Percentiles rank a stretch among this genome's conserved stretches.
phyloP scores from a whole-genome alignment of 768 basidiomycete species.

The Candolleomyces aberdarensis region DNA sequence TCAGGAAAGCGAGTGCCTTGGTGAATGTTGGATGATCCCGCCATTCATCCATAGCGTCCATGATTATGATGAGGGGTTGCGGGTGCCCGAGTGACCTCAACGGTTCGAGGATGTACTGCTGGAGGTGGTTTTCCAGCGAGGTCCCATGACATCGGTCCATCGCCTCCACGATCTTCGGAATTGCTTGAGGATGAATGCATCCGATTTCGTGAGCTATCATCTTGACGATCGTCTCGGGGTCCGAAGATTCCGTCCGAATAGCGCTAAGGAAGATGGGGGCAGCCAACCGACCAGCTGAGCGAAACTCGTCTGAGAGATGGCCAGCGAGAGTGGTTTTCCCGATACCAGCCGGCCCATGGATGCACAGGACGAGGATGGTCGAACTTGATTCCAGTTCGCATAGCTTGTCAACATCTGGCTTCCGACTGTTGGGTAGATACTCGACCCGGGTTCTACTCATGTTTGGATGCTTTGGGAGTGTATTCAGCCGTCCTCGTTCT shows the following conservation, averaged over 20 bases:
- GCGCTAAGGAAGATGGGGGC: constrained; percentile 1
- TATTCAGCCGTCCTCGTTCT: no score
- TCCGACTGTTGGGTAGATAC: no score
- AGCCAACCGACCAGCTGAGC: constrained; percentile 1
- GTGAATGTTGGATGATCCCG: not conserved
- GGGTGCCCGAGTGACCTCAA: not conserved
- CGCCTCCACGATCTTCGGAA: no score
- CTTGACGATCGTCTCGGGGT: constrained; percentile 3
- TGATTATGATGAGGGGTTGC: constrained; percentile 1
- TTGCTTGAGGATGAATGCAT: not conserved
- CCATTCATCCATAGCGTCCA: constrained; percentile 12
- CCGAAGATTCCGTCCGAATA: not conserved
- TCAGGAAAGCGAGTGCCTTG: not conserved
- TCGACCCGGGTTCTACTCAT: no score
- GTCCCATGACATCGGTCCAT: not conserved
- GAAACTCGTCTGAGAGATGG: no score
- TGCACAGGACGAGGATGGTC: no score
- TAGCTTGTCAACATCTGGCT: no score
- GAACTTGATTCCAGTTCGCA: no score
- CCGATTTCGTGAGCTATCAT: constrained; percentile 9
- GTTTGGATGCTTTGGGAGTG: no score
- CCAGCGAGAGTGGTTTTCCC: no score
- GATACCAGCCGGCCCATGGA: no score
- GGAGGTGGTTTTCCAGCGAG: not conserved
- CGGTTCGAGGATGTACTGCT: not conserved